Conservation (phyloP, 805 yeast genomes). For the Hanseniaspora vineae region DNA sequence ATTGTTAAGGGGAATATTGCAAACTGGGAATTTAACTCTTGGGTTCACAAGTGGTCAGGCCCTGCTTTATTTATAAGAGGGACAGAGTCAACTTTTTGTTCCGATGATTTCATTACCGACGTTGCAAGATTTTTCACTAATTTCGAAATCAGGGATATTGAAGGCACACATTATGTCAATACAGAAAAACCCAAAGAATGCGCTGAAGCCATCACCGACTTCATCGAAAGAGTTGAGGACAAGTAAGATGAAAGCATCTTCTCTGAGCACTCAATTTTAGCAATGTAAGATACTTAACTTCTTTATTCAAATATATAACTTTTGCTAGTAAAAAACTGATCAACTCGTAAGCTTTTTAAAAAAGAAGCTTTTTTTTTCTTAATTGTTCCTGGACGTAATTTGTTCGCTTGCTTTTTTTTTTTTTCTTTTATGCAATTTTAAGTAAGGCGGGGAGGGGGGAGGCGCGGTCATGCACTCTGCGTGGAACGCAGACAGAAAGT, state of each 20-base stretch:
- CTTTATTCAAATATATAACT: too few relatives aligned
- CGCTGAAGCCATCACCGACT: conserved; percentile 46
- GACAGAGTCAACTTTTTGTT: conserved; percentile 56
- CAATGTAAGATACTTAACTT: too few relatives aligned
- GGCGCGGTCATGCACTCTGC: too few relatives aligned
- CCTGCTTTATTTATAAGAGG: conserved; percentile 79
- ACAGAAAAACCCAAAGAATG: conserved; percentile 78
- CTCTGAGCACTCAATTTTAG: too few relatives aligned
- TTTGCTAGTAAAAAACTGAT: too few relatives aligned
- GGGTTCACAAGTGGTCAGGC: conserved; percentile 42
- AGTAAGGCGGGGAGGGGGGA: too few relatives aligned
- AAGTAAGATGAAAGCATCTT: conserved; percentile 2
- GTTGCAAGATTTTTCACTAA: conserved; percentile 70
- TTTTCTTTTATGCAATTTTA: too few relatives aligned
- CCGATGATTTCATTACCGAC: conserved; percentile 66
- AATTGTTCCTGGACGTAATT: too few relatives aligned
- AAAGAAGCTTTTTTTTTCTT: too few relatives aligned
- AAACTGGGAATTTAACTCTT: conserved; percentile 61
- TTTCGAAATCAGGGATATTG: conserved; percentile 60
- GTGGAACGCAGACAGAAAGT: too few relatives aligned
- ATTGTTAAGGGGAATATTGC: conserved; percentile 56
- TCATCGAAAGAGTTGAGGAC: conserved; percentile 36
- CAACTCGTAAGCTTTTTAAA: too few relatives aligned
- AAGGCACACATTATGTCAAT: conserved; percentile 89
- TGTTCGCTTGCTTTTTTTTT: too few relatives aligned